Evolutionary conservation across 495 filamentous ascomycete species (phyloP).

Genomic region (Annulohypoxylon bovei): DNA sequence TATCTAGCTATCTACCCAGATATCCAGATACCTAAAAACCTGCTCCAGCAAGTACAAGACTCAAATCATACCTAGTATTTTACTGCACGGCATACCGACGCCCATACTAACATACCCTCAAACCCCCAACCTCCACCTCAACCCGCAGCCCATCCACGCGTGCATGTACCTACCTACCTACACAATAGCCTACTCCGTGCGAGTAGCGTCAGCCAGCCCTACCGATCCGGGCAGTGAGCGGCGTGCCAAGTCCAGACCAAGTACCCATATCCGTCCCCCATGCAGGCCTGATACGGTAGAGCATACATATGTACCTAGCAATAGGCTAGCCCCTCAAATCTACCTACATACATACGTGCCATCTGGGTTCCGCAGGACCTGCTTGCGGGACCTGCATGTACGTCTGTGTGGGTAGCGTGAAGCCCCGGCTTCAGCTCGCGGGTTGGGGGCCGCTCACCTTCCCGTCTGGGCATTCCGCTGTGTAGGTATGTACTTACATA

Average conservation of each 20-base stretch:
- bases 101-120: not conserved
- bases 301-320: too few relatives aligned
- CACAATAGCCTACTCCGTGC: conserved; percentile 1
- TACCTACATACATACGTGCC: too few relatives aligned
- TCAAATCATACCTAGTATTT: not conserved
- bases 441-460: not conserved
- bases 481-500: not conserved
- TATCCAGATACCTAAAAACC: not conserved
- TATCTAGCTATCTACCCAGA: not conserved
- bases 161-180: too few relatives aligned
- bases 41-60: not conserved
- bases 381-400: not conserved
- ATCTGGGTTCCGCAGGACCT: too few relatives aligned
- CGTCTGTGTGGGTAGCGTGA: too few relatives aligned
- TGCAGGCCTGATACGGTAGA: not conserved
- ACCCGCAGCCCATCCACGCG: not conserved
- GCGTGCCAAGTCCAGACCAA: not conserved
- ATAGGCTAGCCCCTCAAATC: not conserved
- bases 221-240: not conserved
- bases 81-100: not conserved
- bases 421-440: not conserved
- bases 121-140: not conserved
- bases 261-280: too few relatives aligned
- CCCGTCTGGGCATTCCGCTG: not conserved
- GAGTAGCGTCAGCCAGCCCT: not conserved